phyloP scores from a whole-genome alignment of 306 rosid species.

The Aeschynomene evenia region DNA sequence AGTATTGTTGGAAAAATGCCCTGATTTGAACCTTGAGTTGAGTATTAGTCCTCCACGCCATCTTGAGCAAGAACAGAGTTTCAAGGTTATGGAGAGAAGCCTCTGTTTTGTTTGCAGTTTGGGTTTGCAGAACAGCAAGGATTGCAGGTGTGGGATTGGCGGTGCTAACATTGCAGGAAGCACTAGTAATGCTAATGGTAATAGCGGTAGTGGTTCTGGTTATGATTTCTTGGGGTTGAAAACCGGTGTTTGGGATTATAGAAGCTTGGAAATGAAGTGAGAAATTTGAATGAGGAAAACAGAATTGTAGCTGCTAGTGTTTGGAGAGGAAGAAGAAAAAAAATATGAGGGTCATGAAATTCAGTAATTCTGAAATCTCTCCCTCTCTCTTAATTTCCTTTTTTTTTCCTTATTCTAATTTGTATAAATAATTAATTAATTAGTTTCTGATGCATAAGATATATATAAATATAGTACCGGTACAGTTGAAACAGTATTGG shows the following conservation, averaged over 20 bases:
- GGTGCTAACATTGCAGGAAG: constrained; percentile 3
- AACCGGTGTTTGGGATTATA: constrained; percentile 71
- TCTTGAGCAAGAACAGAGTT: constrained; percentile 19
- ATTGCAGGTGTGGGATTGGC: constrained; percentile 47
- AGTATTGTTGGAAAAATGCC: constrained; percentile 42
- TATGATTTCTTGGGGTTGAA: constrained; percentile 90
- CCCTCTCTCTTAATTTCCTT: constrained; percentile 9
- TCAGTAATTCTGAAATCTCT: constrained; percentile 23
- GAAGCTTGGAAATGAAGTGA: constrained; percentile 82
- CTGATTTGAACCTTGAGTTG: constrained; percentile 88
- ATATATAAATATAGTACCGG: constrained; percentile 39
- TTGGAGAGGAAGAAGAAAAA: constrained; percentile 7
- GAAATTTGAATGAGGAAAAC: neutral
- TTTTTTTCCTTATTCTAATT: constrained; percentile 30
- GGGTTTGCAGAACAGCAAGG: constrained; percentile 45
- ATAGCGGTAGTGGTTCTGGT: constrained; percentile 28
- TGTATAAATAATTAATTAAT: constrained; percentile 47
- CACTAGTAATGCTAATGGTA: neutral
- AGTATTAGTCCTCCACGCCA: constrained; percentile 81
- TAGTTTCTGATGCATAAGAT: constrained; percentile 41
- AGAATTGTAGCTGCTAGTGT: constrained; percentile 32
- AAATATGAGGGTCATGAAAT: constrained; percentile 27
- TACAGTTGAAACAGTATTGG: constrained; percentile 52
- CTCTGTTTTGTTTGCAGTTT: constrained; percentile 44
- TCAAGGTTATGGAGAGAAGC: constrained; percentile 40